Conservation (phyloP, 2,329 filamentous ascomycete species). For the Aspergillus caelatus region DNA sequence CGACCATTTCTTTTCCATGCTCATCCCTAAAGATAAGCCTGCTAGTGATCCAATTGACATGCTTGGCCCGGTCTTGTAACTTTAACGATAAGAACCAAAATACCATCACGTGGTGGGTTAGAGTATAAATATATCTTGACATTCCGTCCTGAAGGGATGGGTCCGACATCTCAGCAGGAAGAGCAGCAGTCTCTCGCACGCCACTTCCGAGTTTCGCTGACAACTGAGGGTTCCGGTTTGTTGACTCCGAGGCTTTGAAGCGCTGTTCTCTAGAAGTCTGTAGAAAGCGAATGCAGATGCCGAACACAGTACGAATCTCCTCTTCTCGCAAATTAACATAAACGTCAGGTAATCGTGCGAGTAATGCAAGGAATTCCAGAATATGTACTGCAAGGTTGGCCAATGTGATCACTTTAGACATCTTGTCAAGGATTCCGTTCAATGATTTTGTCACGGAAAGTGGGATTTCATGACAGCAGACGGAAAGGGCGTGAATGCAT, state of each 20-base stretch:
- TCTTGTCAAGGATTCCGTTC: constrained; percentile 83
- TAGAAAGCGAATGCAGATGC: constrained; percentile 90
- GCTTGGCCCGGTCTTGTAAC: constrained; percentile 76
- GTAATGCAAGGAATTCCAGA: constrained; percentile 87
- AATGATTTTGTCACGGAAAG: constrained; percentile 83
- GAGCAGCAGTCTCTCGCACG: constrained; percentile 44
- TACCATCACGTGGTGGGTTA: constrained; percentile 92
- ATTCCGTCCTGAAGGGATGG: constrained; percentile 68
- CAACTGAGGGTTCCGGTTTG: constrained; percentile 37
- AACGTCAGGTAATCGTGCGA: constrained; percentile 80
- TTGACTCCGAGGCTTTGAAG: constrained; percentile 36
- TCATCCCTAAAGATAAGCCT: constrained; percentile 78
- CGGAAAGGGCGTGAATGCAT: constrained; percentile 91
- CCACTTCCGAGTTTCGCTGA: constrained; percentile 47
- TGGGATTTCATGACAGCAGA: constrained; percentile 94
- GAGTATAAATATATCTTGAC: constrained; percentile 88
- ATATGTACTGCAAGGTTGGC: constrained; percentile 91
- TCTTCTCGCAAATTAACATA: constrained; percentile 89
- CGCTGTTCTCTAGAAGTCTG: constrained; percentile 76
- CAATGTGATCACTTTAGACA: constrained; percentile 95
- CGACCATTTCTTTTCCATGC: constrained; percentile 72
- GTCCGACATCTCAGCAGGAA: constrained; percentile 34
- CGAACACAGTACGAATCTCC: constrained; percentile 92
- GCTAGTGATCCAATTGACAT: constrained; percentile 88
- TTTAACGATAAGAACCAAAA: constrained; percentile 96